Evolutionary conservation across 163 green algal genomes (phyloP).

Genomic region (Scenedesmus sp.): DNA sequence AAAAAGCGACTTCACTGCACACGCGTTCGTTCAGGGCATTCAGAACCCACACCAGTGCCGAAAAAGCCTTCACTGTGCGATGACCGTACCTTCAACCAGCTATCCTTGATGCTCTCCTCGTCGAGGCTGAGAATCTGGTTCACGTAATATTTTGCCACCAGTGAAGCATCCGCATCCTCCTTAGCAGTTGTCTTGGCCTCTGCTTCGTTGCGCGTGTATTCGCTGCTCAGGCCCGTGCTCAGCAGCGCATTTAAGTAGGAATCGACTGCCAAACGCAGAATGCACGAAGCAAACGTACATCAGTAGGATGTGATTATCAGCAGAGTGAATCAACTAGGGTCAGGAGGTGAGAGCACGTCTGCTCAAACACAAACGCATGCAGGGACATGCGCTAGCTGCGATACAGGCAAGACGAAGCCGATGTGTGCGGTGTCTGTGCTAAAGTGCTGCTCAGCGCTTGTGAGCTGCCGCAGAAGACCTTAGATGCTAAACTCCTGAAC

Average conservation of each 20-base stretch:
- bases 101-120: constrained; percentile 85
- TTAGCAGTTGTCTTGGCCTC: constrained; percentile 41
- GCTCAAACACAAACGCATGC: not conserved
- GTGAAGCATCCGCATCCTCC: constrained; percentile 57
- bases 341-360: not conserved
- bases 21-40: not conserved
- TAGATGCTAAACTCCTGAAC: not conserved
- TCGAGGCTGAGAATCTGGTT: constrained; percentile 85
- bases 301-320: not conserved
- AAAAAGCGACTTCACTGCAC: not conserved
- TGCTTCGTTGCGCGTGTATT: constrained; percentile 64
- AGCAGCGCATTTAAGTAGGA: constrained; percentile 58
- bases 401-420: too few relatives aligned
- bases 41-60: not conserved
- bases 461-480: not conserved
- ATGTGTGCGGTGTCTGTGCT: not conserved
- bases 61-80: not conserved
- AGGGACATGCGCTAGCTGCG: not conserved
- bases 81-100: constrained; percentile 81
- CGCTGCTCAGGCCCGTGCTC: constrained; percentile 74
- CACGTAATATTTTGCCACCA: constrained; percentile 86
- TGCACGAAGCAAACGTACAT: not conserved
- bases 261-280: not conserved
- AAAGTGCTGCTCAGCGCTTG: not conserved
- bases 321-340: not conserved